Evolutionary conservation across 2,329 filamentous ascomycete species (phyloP).

Genomic region (Plectosphaerella sp.): DNA sequence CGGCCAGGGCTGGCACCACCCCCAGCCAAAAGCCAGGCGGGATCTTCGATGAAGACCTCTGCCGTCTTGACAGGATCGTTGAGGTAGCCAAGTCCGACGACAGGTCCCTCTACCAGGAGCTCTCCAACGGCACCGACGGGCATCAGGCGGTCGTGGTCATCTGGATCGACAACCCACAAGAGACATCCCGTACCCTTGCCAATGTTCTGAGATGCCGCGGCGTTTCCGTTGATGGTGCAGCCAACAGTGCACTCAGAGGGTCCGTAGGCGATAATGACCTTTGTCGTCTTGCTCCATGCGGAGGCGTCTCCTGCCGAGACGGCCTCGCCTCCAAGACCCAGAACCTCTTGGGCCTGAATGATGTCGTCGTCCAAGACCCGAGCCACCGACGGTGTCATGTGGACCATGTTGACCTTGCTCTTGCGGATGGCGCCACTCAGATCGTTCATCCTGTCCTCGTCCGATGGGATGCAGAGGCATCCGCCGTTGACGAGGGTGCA

Average conservation of each 20-base stretch:
- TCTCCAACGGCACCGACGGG: slow-evolving; percentile 47
- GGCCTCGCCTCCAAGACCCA: slow-evolving; percentile 47
- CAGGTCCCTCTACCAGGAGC: slow-evolving; percentile 51
- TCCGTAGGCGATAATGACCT: slow-evolving; percentile 47
- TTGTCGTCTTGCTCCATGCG: slow-evolving; percentile 39
- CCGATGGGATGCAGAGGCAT: slow-evolving; percentile 49
- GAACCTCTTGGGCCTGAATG: slow-evolving; percentile 39
- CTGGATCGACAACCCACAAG: slow-evolving; percentile 48
- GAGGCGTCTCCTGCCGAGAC: slow-evolving; percentile 47
- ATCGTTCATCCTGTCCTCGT: slow-evolving; percentile 47
- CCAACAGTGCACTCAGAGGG: slow-evolving; percentile 52
- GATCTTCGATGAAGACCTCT: slow-evolving; percentile 52
- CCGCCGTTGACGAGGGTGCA: slow-evolving; percentile 46
- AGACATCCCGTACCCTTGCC: slow-evolving; percentile 42
- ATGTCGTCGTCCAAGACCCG: slow-evolving; percentile 40
- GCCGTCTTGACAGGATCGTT: slow-evolving; percentile 53
- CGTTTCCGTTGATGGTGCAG: slow-evolving; percentile 42
- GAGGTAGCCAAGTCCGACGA: slow-evolving; percentile 60
- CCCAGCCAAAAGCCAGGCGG: slow-evolving; percentile 43
- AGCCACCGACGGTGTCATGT: slow-evolving; percentile 47
- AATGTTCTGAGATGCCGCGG: slow-evolving; percentile 37
- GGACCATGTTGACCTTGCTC: slow-evolving; percentile 42
- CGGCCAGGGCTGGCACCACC: slow-evolving; percentile 33
- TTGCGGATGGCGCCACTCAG: slow-evolving; percentile 39
- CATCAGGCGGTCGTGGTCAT: slow-evolving; percentile 39